Evolutionary conservation across 257 asterid genomes (phyloP).

Genomic region (Cinchona pubescens): DNA sequence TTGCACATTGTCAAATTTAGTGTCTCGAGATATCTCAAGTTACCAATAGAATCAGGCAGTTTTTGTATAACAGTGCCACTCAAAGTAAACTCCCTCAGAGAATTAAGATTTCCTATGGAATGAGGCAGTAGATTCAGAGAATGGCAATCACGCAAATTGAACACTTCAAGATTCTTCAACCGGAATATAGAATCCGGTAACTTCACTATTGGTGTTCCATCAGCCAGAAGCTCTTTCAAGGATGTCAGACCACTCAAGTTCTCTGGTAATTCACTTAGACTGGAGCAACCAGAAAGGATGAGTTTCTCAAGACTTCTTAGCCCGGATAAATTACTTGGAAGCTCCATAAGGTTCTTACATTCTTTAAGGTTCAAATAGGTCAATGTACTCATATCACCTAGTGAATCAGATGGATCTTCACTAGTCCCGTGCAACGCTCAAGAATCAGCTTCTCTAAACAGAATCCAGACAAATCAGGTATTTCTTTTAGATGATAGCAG

Average conservation of each 20-base stretch:
- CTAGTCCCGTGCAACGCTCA: slow-evolving; percentile 12
- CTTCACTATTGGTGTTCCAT: slow-evolving; percentile 10
- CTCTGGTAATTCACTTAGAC: slow-evolving; percentile 17
- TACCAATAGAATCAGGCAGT: slow-evolving; percentile 28
- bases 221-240: slow-evolving; percentile 22
- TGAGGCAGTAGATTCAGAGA: slow-evolving; percentile 20
- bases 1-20: slow-evolving; percentile 23
- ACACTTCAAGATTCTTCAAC: slow-evolving; percentile 26
- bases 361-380: slow-evolving; percentile 14
- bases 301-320: slow-evolving; percentile 21
- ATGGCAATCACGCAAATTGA: slow-evolving; percentile 22
- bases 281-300: slow-evolving; percentile 20
- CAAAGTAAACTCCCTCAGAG: slow-evolving; percentile 24
- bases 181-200: slow-evolving; percentile 15
- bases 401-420: slow-evolving; percentile 19
- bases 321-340: slow-evolving; percentile 26
- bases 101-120: slow-evolving; percentile 30
- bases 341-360: slow-evolving; percentile 14
- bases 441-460: slow-evolving; percentile 31
- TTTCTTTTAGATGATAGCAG: slow-evolving; percentile 18
- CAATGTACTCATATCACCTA: slow-evolving; percentile 23
- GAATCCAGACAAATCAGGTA: slow-evolving; percentile 31
- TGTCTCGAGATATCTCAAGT: slow-evolving; percentile 23
- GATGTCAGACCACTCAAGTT: slow-evolving; percentile 19
- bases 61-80: slow-evolving; percentile 20